Evolutionary conservation across 1,284 basidiomycete genomes (phyloP).

Genomic region (Neolentinus lepideus): DNA sequence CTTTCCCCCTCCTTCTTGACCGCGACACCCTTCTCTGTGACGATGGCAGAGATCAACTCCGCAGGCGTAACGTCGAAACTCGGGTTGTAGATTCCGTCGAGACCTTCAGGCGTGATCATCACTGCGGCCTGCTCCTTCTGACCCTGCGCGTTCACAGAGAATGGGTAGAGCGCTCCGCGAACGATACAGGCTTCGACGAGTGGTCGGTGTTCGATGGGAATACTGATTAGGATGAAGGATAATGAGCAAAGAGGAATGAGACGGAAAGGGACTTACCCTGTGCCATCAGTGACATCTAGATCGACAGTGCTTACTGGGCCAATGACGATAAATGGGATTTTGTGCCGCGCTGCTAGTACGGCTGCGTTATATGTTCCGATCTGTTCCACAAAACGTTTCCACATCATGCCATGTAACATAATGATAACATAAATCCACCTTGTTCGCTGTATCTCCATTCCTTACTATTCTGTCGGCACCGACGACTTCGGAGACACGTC

Average conservation of each 20-base stretch:
- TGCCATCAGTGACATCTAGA: constrained; percentile 66
- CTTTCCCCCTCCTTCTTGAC: constrained; percentile 45
- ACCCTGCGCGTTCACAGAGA: constrained; percentile 29
- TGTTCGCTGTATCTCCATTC: constrained; percentile 94
- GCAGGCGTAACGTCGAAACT: constrained; percentile 93
- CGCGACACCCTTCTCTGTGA: constrained; percentile 86
- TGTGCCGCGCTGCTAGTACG: constrained; percentile 78
- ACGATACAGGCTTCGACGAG: constrained; percentile 82
- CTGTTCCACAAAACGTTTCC: constrained; percentile 25
- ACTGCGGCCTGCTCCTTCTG: constrained; percentile 55
- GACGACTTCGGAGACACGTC: constrained; percentile 40
- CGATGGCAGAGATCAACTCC: constrained; percentile 75
- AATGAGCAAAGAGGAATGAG: not conserved
- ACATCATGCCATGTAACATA: constrained; percentile 1
- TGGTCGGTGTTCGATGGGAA: constrained; percentile 89
- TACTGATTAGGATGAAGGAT: constrained; percentile 35
- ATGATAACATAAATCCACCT: constrained; percentile 36
- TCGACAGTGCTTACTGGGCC: constrained; percentile 89
- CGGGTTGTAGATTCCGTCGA: constrained; percentile 79
- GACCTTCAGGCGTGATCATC: constrained; percentile 64
- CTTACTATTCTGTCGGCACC: constrained; percentile 82
- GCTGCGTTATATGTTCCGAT: constrained; percentile 91
- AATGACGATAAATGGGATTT: constrained; percentile 84
- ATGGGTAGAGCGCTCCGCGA: constrained; percentile 65
- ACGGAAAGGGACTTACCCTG: constrained; percentile 40